Percentiles rank a stretch among this genome's conserved stretches.
Evolutionary conservation across 108 stramenopile genomes (phyloP).

Genomic region (Cylindrotheca closterium): DNA sequence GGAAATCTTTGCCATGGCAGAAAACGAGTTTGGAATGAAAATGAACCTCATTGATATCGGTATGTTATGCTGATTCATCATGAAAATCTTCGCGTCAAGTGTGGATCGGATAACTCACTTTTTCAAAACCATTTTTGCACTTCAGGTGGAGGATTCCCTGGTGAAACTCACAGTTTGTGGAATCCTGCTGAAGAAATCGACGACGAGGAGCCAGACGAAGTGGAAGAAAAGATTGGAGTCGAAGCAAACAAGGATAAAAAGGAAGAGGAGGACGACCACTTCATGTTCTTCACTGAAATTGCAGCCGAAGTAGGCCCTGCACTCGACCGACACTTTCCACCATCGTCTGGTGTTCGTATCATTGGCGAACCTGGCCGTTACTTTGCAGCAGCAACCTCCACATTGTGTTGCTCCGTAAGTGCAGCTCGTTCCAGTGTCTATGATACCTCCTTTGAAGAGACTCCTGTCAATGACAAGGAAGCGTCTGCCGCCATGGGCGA

Average conservation of each 20-base stretch:
- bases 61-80: too few species aligned
- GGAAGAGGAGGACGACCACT: constrained; percentile 31
- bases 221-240: constrained; percentile 32
- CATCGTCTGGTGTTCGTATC: constrained; percentile 63
- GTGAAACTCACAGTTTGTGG: constrained; percentile 70
- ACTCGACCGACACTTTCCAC: constrained; percentile 67
- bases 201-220: constrained; percentile 29
- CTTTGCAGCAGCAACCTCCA: constrained; percentile 80
- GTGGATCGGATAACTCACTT: too few species aligned
- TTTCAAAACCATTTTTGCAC: background rate
- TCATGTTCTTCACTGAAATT: constrained; percentile 80
- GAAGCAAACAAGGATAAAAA: constrained; percentile 34
- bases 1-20: constrained; percentile 77
- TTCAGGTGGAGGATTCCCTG: constrained; percentile 68
- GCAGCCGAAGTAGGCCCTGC: constrained; percentile 67
- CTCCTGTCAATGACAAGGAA: constrained; percentile 47
- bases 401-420: constrained; percentile 68
- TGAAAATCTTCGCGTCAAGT: too few species aligned
- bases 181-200: constrained; percentile 54
- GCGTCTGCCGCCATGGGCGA: constrained; percentile 45
- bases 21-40: constrained; percentile 58
- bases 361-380: constrained; percentile 96
- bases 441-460: constrained; percentile 22
- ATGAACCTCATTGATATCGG: constrained; percentile 89
- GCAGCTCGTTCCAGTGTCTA: constrained; percentile 49